A percentile compares a stretch with the other conserved stretches of the same genome.
phyloP scores from a whole-genome alignment of 2,329 filamentous ascomycete species.

The Tolypocladium tropicale region DNA sequence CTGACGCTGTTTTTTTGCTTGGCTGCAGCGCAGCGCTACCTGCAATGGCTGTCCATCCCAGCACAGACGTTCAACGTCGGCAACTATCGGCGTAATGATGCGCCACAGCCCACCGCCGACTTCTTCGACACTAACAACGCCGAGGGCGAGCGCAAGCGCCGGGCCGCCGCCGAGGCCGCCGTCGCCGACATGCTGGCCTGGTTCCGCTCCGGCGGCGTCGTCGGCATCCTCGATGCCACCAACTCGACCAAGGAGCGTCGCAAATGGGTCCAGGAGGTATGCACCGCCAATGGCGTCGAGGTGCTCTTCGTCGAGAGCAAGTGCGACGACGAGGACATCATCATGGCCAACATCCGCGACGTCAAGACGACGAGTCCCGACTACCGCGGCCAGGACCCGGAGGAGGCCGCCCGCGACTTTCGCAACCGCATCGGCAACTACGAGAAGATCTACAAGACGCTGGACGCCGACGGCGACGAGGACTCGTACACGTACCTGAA shows the following conservation, averaged over 20 bases:
- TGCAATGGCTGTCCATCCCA: slow-evolving; percentile 91
- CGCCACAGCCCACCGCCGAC: slow-evolving; percentile 80
- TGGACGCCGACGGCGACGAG: slow-evolving; percentile 73
- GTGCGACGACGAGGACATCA: slow-evolving; percentile 89
- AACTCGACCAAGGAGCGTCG: slow-evolving; percentile 88
- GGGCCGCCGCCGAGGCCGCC: slow-evolving; percentile 82
- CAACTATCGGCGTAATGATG: slow-evolving; percentile 82
- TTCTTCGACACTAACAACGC: slow-evolving; percentile 91
- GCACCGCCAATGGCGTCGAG: slow-evolving; percentile 67
- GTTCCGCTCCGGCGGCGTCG: slow-evolving; percentile 73
- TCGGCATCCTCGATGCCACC: slow-evolving; percentile 91
- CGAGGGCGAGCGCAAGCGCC: slow-evolving; percentile 82
- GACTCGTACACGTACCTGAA: slow-evolving; percentile 88
- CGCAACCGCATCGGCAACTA: slow-evolving; percentile 92
- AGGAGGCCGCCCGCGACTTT: slow-evolving; percentile 84
- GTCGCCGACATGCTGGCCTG: slow-evolving; percentile 89
- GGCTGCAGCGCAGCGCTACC: slow-evolving; percentile 70
- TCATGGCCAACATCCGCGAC: slow-evolving; percentile 96
- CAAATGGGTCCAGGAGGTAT: slow-evolving; percentile 81
- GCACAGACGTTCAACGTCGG: slow-evolving; percentile 96
- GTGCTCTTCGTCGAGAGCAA: slow-evolving; percentile 95
- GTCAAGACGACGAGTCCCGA: slow-evolving; percentile 96
- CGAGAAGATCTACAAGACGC: slow-evolving; percentile 91
- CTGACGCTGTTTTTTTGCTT: neutral
- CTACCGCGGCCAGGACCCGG: slow-evolving; percentile 88